A percentile compares a stretch with the other conserved stretches of the same genome.
Evolutionary conservation across 768 basidiomycete species (phyloP).

Genomic region (Kwoniella pini): DNA sequence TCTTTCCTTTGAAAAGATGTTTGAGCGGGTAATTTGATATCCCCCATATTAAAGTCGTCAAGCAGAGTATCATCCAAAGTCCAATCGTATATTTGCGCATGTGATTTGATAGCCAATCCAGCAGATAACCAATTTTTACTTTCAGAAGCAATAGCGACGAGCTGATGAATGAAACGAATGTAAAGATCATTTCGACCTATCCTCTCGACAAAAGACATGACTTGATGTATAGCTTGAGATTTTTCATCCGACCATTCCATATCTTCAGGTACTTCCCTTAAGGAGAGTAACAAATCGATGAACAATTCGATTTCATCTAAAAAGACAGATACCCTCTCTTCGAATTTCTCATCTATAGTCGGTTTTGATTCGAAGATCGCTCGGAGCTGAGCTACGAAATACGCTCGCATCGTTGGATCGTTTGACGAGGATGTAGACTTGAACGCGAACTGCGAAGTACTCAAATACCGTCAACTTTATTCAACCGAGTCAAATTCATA

Average conservation of each 20-base stretch:
- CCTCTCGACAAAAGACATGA: constrained; percentile 91
- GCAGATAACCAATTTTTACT: constrained; percentile 58
- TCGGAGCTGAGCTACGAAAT: constrained; percentile 87
- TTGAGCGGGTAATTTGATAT: constrained; percentile 80
- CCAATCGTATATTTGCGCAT: constrained; percentile 93
- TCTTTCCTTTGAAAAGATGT: constrained; percentile 94
- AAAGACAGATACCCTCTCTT: constrained; percentile 75
- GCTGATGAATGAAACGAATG: constrained; percentile 92
- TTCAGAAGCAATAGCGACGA: constrained; percentile 62
- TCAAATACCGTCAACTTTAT: constrained; percentile 3
- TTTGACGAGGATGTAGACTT: constrained; percentile 16
- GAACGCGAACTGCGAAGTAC: constrained; percentile 25
- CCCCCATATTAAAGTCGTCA: constrained; percentile 23
- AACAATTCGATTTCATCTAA: constrained; percentile 88
- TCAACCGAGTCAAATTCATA: constrained; percentile 43
- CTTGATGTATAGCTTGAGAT: constrained; percentile 81
- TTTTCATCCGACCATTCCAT: constrained; percentile 94
- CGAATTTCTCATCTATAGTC: constrained; percentile 74
- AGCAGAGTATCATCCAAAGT: constrained; percentile 55
- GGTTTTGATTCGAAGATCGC: constrained; percentile 77
- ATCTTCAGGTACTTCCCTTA: constrained; percentile 85
- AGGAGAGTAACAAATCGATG: constrained; percentile 81
- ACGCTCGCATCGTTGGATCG: constrained; percentile 85
- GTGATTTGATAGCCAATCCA: constrained; percentile 85
- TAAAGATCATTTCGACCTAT: constrained; percentile 93